Percentiles rank a stretch among this genome's conserved stretches.
Evolutionary conservation across 2,329 filamentous ascomycete species (phyloP).

Genomic region (Elsinoe batatas): DNA sequence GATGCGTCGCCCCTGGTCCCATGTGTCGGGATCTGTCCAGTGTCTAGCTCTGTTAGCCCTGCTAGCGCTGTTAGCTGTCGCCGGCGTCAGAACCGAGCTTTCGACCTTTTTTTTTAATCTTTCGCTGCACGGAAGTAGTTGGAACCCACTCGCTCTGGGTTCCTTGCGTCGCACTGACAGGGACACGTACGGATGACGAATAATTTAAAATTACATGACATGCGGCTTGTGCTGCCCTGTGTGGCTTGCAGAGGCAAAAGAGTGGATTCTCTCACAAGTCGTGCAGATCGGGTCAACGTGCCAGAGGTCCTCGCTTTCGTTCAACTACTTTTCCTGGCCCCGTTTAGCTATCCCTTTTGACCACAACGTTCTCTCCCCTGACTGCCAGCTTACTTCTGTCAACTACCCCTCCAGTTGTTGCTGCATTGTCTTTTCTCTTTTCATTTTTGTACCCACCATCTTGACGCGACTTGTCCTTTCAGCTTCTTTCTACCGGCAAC

Average conservation of each 20-base stretch:
- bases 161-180: background rate
- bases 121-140: too few species aligned
- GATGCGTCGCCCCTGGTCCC: background rate
- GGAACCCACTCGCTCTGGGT: too few species aligned
- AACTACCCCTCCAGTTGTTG: background rate
- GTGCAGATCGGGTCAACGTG: too few species aligned
- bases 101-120: background rate
- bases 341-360: background rate
- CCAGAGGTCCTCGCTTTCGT: too few species aligned
- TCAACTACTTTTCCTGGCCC: background rate
- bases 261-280: too few species aligned
- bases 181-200: conserved; percentile 2
- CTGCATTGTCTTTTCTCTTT: background rate
- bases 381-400: background rate
- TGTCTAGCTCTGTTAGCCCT: background rate
- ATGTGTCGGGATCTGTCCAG: background rate
- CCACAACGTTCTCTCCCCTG: conserved; percentile 1
- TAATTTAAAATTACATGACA: too few species aligned
- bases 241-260: too few species aligned
- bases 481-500: background rate
- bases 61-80: background rate
- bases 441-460: background rate
- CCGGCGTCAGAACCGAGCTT: conserved; percentile 5
- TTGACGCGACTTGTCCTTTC: background rate
- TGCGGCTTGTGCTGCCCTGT: too few species aligned